phyloP scores from a whole-genome alignment of 176 grass and related monocot genomes.

The Eremochloa ophiuroides region DNA sequence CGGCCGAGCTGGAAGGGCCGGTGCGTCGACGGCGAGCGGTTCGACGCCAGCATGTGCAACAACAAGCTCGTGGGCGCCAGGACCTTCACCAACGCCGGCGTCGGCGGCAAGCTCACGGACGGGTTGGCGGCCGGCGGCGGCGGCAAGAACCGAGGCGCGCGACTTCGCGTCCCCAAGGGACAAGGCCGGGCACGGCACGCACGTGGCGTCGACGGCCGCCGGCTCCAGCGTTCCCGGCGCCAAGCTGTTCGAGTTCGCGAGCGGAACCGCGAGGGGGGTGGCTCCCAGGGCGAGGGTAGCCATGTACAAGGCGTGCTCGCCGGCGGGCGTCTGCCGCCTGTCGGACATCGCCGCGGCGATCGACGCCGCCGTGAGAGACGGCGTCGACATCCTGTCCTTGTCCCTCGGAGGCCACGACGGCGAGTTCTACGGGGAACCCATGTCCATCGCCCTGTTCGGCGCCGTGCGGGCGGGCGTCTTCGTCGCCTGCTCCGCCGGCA shows the following conservation, averaged over 20 bases:
- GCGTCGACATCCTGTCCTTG: conserved; percentile 37
- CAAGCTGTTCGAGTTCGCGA: too few relatives aligned
- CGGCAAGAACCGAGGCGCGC: too few relatives aligned
- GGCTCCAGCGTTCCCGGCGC: too few relatives aligned
- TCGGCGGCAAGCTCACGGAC: too few relatives aligned
- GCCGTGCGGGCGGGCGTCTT: conserved; percentile 15
- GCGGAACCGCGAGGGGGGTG: background rate
- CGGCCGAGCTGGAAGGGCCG: background rate
- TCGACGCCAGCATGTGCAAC: conserved; percentile 26
- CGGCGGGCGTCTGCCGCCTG: too few relatives aligned
- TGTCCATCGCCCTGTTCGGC: conserved; percentile 25
- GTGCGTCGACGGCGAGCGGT: background rate
- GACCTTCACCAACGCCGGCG: background rate
- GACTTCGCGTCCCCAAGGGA: background rate
- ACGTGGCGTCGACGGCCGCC: too few relatives aligned
- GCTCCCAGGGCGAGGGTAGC: background rate
- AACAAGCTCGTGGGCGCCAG: conserved; percentile 25
- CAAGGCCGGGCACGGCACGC: too few relatives aligned
- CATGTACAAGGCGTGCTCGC: background rate
- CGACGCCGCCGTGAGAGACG: conserved; percentile 31
- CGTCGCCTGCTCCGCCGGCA: conserved; percentile 16
- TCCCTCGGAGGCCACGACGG: background rate
- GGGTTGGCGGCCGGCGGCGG: too few relatives aligned
- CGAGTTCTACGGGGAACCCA: background rate
- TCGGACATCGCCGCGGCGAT: background rate